Conservation (phyloP, 2,329 filamentous ascomycete species). For the Fusarium xyrophilum region DNA sequence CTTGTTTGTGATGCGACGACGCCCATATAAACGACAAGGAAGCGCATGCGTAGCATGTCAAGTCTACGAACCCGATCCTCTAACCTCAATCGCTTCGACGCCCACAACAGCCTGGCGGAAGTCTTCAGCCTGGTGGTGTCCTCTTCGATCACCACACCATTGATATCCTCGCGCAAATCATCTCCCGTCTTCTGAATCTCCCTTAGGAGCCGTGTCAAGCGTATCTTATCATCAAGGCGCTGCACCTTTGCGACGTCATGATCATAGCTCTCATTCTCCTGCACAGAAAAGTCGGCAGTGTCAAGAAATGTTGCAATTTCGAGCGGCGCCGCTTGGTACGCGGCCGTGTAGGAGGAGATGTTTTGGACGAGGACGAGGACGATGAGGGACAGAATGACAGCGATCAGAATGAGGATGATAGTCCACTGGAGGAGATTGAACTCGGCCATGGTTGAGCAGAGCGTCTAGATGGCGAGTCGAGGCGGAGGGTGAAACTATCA, state of each 20-base stretch:
- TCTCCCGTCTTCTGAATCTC: conserved; percentile 68
- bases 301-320: conserved; percentile 66
- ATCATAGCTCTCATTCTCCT: conserved; percentile 70
- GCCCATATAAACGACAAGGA: conserved; percentile 69
- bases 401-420: conserved; percentile 64
- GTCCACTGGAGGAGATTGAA: conserved; percentile 62
- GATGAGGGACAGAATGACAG: conserved; percentile 62
- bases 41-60: conserved; percentile 69
- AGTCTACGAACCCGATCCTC: conserved; percentile 65
- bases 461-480: conserved; percentile 40
- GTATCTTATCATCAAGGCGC: conserved; percentile 68
- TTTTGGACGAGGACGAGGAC: conserved; percentile 62
- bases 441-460: conserved; percentile 56
- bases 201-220: conserved; percentile 62
- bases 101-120: conserved; percentile 64
- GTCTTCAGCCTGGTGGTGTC: conserved; percentile 53
- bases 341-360: conserved; percentile 59
- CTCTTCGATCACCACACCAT: conserved; percentile 57
- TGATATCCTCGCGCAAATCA: conserved; percentile 67
- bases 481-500: conserved; percentile 40
- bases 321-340: conserved; percentile 64
- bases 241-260: conserved; percentile 64
- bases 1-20: conserved; percentile 53
- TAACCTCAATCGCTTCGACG: conserved; percentile 58
- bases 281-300: conserved; percentile 66